These are phyloP conservation scores for Cardamine occulta DNA, from an alignment of 345 rosid species.

Conservation along the genomic window DNA sequence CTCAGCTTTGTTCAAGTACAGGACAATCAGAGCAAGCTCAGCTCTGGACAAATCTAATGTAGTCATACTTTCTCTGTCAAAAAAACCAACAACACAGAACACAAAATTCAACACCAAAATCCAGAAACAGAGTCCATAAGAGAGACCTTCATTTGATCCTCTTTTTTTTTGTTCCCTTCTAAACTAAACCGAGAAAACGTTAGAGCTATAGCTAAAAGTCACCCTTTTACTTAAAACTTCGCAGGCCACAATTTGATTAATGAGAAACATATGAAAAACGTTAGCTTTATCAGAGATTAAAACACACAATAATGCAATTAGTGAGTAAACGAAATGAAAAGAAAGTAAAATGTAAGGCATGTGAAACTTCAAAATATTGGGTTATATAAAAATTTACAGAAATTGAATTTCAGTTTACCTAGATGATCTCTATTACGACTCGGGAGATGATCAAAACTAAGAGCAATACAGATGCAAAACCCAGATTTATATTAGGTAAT, in stretches of 20 bases:
- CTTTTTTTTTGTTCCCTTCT: background rate
- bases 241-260: background rate
- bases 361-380: constrained; percentile 1
- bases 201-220: background rate
- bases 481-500: background rate
- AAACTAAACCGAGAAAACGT: background rate
- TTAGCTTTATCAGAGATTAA: background rate
- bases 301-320: constrained; percentile 1
- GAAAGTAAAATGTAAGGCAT: constrained; percentile 2
- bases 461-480: background rate
- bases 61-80: constrained; percentile 60
- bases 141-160: background rate
- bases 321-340: background rate
- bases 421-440: constrained; percentile 7
- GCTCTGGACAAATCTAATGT: constrained; percentile 81
- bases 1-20: constrained; percentile 95
- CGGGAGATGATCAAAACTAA: background rate
- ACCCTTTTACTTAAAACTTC: background rate
- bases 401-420: constrained; percentile 13
- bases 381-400: background rate
- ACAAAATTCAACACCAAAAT: constrained; percentile 16
- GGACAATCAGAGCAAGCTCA: constrained; percentile 79
- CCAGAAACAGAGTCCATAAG: constrained; percentile 17
- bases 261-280: background rate
- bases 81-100: constrained; percentile 23